Percentiles rank a stretch among this genome's conserved stretches.
These are phyloP conservation scores for Aurantiochytrium sp. DNA, from an alignment of 108 stramenopile genomes.

Conservation along the genomic window DNA sequence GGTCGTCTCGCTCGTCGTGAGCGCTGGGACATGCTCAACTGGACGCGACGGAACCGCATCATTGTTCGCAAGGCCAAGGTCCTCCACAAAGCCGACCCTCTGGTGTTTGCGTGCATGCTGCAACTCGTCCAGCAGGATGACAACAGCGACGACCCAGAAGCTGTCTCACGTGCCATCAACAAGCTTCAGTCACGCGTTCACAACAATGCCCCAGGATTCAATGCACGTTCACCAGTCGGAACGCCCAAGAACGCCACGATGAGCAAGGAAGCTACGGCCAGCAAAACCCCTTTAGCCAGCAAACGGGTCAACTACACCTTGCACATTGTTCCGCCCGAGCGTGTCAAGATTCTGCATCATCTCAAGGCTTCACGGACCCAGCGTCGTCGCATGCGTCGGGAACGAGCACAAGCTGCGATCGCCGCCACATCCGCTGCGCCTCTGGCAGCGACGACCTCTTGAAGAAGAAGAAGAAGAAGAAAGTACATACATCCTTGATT, in stretches of 20 bases:
- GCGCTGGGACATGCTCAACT: not conserved
- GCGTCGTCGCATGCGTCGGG: not conserved
- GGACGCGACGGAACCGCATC: not conserved
- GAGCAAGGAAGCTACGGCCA: no score
- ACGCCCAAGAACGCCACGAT: no score
- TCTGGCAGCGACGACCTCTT: no score
- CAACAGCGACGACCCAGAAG: not conserved
- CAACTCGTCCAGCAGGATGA: not conserved
- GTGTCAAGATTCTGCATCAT: not conserved
- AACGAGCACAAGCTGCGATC: not conserved
- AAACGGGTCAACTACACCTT: not conserved
- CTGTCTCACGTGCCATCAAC: not conserved
- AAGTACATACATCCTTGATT: no score
- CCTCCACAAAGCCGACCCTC: not conserved
- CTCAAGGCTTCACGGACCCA: not conserved
- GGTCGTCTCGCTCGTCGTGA: not conserved
- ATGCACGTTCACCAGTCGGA: no score
- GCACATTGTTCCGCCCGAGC: not conserved
- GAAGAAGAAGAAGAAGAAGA: no score
- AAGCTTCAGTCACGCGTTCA: not conserved
- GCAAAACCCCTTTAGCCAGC: not conserved
- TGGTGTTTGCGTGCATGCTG: not conserved
- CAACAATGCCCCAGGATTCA: not conserved
- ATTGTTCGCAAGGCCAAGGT: not conserved
- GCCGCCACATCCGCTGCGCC: not conserved